phyloP scores from a whole-genome alignment of 331 rosid species.

The Malus hybrid region DNA sequence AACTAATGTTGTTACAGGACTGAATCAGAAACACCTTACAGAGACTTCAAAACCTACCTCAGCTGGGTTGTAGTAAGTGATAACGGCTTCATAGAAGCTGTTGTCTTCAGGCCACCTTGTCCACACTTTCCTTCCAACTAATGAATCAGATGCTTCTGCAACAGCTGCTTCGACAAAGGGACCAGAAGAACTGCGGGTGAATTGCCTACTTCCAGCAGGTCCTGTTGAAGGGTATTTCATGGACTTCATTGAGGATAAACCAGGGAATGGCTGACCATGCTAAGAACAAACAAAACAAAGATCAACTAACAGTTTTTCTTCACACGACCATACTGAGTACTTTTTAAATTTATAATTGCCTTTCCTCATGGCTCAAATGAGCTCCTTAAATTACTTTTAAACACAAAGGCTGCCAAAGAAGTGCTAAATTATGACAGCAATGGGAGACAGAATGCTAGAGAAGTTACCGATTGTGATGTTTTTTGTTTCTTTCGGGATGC shows the following conservation, averaged over 20 bases:
- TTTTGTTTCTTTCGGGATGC: slow-evolving; percentile 85
- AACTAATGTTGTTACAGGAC: neutral
- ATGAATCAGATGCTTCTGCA: slow-evolving; percentile 42
- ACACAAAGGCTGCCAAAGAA: slow-evolving; percentile 12
- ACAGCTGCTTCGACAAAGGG: slow-evolving; percentile 48
- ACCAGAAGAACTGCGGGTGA: slow-evolving; percentile 51
- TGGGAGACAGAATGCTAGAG: slow-evolving; percentile 7
- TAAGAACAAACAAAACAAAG: slow-evolving; percentile 4
- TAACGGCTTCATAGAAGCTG: slow-evolving; percentile 83
- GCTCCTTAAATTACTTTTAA: slow-evolving; percentile 14
- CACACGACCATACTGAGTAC: neutral
- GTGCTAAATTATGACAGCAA: neutral
- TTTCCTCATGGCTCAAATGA: slow-evolving; percentile 12
- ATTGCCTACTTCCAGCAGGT: slow-evolving; percentile 44
- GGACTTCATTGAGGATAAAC: slow-evolving; percentile 52
- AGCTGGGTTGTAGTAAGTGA: slow-evolving; percentile 57
- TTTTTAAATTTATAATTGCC: neutral
- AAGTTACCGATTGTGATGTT: slow-evolving; percentile 66
- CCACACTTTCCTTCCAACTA: slow-evolving; percentile 90
- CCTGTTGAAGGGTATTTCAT: slow-evolving; percentile 55
- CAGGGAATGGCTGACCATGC: slow-evolving; percentile 63
- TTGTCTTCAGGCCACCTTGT: slow-evolving; percentile 97
- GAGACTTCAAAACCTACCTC: slow-evolving; percentile 39
- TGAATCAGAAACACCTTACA: slow-evolving; percentile 4
- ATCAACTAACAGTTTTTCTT: slow-evolving; percentile 18